Percentiles rank a stretch among this genome's conserved stretches.
Conservation (phyloP, 1,284 basidiomycete species). For the Boletellus sp. region DNA sequence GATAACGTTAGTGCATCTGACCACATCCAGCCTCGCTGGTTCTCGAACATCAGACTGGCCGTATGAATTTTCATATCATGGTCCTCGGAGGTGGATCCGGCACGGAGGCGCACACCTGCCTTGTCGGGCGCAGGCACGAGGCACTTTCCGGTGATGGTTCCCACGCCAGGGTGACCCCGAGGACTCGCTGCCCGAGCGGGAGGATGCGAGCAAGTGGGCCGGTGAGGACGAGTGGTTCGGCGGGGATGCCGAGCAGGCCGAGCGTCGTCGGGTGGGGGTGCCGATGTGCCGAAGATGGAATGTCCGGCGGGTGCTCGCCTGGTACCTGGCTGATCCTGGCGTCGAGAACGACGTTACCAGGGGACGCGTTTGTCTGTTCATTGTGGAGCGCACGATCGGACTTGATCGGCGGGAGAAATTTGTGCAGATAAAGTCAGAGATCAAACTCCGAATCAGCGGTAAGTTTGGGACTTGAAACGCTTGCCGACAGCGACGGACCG, state of each 20-base stretch:
- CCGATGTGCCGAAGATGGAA: conserved; percentile 7
- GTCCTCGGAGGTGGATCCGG: conserved; percentile 31
- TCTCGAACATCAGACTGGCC: background rate
- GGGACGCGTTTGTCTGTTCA: conserved; percentile 17
- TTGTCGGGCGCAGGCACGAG: conserved; percentile 31
- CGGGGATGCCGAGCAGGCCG: conserved; percentile 18
- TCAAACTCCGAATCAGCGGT: conserved; percentile 22
- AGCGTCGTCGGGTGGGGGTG: conserved; percentile 26
- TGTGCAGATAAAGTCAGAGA: conserved; percentile 35
- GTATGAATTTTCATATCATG: conserved; percentile 15
- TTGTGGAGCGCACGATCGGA: conserved; percentile 30
- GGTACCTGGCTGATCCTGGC: conserved; percentile 5
- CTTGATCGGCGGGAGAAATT: conserved; percentile 34
- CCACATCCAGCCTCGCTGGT: conserved; percentile 1
- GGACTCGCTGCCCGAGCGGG: background rate
- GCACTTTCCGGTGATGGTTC: conserved; percentile 24
- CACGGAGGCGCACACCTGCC: conserved; percentile 6
- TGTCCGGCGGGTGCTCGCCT: background rate
- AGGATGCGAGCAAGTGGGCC: no score
- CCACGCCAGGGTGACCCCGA: conserved; percentile 30
- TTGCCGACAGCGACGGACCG: conserved; percentile 30
- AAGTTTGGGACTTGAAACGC: conserved; percentile 37
- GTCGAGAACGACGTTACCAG: conserved; percentile 16
- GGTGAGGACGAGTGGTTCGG: background rate
- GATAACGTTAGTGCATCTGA: no score